phyloP scores from a whole-genome alignment of 2,329 filamentous ascomycete species.

The Botrytis elliptica region DNA sequence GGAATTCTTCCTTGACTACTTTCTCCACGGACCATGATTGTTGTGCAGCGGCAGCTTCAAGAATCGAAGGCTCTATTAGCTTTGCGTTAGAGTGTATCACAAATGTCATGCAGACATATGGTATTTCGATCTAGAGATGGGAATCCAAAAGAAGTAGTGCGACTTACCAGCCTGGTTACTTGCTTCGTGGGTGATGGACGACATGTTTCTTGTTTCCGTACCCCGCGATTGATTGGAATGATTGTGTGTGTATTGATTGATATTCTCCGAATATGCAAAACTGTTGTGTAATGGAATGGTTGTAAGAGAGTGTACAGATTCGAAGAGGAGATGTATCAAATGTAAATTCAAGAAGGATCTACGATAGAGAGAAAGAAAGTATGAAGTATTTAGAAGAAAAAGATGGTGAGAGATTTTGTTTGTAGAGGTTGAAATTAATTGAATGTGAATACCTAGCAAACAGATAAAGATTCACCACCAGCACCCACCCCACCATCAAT shows the following conservation, averaged over 20 bases:
- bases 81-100: not conserved
- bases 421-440: not conserved
- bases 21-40: slow-evolving; percentile 54
- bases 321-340: not conserved
- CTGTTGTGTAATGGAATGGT: not conserved
- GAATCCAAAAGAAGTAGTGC: not conserved
- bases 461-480: not conserved
- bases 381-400: not conserved
- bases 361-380: not conserved
- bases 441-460: not conserved
- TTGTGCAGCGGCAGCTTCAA: slow-evolving; percentile 15
- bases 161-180: slow-evolving; percentile 5
- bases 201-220: slow-evolving; percentile 5
- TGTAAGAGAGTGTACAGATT: slow-evolving; percentile 9
- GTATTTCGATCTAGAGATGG: not conserved
- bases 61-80: slow-evolving; percentile 3
- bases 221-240: slow-evolving; percentile 10
- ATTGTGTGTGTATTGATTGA: not conserved
- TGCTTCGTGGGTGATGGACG: not conserved
- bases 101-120: not conserved
- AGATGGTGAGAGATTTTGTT: not conserved
- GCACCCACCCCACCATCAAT: not conserved
- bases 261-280: slow-evolving; percentile 9
- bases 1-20: slow-evolving; percentile 62
- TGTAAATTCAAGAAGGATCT: not conserved